phyloP scores from a whole-genome alignment of 768 basidiomycete genomes.

The Thelephora aurantiotincta region DNA sequence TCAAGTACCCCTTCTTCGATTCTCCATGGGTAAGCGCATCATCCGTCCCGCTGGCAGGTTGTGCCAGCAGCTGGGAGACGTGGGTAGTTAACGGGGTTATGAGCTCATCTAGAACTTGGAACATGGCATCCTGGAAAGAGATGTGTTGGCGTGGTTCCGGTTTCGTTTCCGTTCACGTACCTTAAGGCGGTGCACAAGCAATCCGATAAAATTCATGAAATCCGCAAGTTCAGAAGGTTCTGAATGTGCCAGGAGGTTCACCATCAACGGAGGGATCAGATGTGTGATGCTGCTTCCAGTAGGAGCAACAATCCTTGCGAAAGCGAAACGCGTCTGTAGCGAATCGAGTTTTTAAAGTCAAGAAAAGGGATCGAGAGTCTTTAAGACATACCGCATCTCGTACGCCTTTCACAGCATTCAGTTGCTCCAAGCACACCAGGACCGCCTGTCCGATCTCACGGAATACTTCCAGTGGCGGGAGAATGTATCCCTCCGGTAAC shows the following conservation, averaged over 20 bases:
- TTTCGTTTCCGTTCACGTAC: conserved; percentile 24
- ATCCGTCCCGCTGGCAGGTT: conserved; percentile 77
- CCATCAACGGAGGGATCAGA: conserved; percentile 81
- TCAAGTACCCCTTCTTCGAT: conserved; percentile 82
- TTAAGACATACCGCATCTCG: conserved; percentile 73
- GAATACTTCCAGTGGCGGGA: conserved; percentile 70
- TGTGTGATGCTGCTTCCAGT: conserved; percentile 78
- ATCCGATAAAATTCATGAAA: conserved; percentile 88
- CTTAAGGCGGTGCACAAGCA: conserved; percentile 84
- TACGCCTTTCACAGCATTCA: conserved; percentile 78
- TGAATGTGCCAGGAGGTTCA: conserved; percentile 80
- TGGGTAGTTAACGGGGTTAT: conserved; percentile 77
- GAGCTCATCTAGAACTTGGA: conserved; percentile 80
- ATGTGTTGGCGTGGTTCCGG: background rate
- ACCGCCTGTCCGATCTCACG: conserved; percentile 77
- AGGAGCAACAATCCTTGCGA: conserved; percentile 83
- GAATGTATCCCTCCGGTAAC: conserved; percentile 47
- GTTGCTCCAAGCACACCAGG: conserved; percentile 71
- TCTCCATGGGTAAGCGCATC: conserved; percentile 65
- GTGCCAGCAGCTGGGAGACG: conserved; percentile 65
- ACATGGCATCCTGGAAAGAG: conserved; percentile 56
- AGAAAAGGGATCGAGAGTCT: background rate
- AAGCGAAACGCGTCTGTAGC: conserved; percentile 76
- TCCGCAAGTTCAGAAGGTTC: conserved; percentile 88
- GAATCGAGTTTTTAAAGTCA: background rate